Percentiles rank a stretch among this genome's conserved stretches.
Conservation (phyloP, 371 early-diverging fungal genomes). For the Circinella minor region DNA sequence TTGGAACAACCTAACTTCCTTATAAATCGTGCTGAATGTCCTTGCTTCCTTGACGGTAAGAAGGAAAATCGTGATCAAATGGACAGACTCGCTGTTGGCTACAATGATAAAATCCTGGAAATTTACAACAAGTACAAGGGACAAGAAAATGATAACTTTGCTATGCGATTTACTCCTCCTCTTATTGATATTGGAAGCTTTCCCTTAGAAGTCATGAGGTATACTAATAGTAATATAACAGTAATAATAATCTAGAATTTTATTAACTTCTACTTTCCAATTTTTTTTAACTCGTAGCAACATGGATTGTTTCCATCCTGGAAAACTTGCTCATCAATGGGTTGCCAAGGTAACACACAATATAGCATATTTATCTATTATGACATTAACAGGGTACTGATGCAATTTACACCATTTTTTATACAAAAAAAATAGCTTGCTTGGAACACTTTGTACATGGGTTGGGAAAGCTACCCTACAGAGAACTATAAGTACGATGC, state of each 20-base stretch:
- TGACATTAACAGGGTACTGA: no score
- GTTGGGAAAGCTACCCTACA: no score
- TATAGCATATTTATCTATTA: no score
- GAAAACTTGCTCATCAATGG: conserved; percentile 20
- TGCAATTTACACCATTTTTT: no score
- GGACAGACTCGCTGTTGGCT: conserved; percentile 10
- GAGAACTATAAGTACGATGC: no score
- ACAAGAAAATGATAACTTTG: conserved; percentile 11
- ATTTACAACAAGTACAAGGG: conserved; percentile 20
- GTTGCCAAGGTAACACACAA: conserved; percentile 19
- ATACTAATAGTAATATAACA: not conserved
- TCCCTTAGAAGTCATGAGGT: conserved; percentile 16
- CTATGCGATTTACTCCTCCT: conserved; percentile 10
- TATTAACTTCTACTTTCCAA: not conserved
- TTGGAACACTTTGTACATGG: no score
- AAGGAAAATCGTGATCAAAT: conserved; percentile 4
- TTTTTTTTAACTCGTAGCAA: conserved; percentile 6
- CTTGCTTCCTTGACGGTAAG: conserved; percentile 15
- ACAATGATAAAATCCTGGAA: conserved; percentile 12
- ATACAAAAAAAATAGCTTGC: no score
- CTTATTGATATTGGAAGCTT: conserved; percentile 16
- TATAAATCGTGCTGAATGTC: conserved; percentile 19
- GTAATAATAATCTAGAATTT: not conserved
- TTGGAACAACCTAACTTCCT: conserved; percentile 5
- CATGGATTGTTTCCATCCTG: conserved; percentile 26